These are phyloP conservation scores for Pseudocercospora eumusae DNA, from an alignment of 2,329 filamentous ascomycete species.

Conservation along the genomic window DNA sequence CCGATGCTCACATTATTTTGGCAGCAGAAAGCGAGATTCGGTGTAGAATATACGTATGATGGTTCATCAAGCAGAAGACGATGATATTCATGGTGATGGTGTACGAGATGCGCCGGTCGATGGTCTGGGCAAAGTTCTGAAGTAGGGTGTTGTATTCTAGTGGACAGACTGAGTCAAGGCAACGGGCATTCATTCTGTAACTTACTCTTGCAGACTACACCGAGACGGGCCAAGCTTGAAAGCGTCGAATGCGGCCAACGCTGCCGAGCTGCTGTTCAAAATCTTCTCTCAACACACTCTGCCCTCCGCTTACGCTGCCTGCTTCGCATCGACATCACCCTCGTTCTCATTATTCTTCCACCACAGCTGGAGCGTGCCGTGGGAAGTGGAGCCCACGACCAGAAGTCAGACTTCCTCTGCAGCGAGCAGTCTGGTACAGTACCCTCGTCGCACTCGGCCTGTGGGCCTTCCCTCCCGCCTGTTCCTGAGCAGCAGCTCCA, in stretches of 20 bases:
- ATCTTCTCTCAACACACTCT: slow-evolving; percentile 1
- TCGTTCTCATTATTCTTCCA: not conserved
- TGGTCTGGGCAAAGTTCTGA: no score
- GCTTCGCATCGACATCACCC: not conserved
- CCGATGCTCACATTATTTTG: not conserved
- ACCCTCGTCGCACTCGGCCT: not conserved
- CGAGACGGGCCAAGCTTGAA: slow-evolving; percentile 3
- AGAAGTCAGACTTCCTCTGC: not conserved
- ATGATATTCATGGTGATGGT: no score
- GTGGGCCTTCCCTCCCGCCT: not conserved
- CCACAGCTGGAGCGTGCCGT: slow-evolving; percentile 2
- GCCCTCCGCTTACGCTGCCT: not conserved
- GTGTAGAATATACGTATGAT: no score
- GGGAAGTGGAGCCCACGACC: slow-evolving; percentile 5
- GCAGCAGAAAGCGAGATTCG: no score
- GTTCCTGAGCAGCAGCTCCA: not conserved
- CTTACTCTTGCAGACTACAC: slow-evolving; percentile 4
- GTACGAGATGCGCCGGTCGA: no score
- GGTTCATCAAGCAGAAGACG: no score
- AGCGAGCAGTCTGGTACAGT: no score
- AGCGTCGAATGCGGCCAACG: not conserved
- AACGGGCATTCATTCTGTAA: not conserved
- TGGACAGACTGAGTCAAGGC: not conserved
- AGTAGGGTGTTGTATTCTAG: no score
- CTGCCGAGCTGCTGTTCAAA: not conserved